Conservation (phyloP, 345 rosid species). For the Nasturtium officinale region DNA sequence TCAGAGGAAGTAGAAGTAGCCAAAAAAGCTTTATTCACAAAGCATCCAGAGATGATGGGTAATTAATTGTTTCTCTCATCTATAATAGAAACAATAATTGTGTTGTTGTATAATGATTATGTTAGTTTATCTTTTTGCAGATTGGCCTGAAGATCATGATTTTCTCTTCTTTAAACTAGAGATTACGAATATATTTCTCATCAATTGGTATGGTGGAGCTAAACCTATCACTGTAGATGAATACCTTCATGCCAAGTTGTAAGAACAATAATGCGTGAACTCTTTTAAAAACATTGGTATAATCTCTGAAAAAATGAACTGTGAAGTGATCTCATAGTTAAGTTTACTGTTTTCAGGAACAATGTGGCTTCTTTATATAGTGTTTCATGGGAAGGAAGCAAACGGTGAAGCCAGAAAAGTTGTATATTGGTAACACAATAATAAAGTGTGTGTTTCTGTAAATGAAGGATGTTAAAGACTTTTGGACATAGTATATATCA, state of each 20-base stretch:
- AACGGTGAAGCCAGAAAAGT: conserved; percentile 15
- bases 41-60: conserved; percentile 94
- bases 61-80: conserved; percentile 39
- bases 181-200: conserved; percentile 72
- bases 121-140: conserved; percentile 41
- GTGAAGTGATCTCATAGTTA: not conserved
- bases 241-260: conserved; percentile 67
- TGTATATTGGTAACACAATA: conserved; percentile 1
- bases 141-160: conserved; percentile 80
- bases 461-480: not conserved
- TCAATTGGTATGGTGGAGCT: conserved; percentile 93
- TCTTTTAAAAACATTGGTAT: conserved; percentile 18
- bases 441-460: conserved; percentile 12
- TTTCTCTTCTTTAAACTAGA: conserved; percentile 74
- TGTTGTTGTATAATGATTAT: not conserved
- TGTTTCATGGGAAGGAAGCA: not conserved
- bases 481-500: not conserved
- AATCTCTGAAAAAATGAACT: conserved; percentile 30
- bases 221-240: conserved; percentile 78
- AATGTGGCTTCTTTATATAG: conserved; percentile 6
- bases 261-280: conserved; percentile 42
- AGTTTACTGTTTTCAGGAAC: conserved; percentile 26
- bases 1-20: conserved; percentile 67
- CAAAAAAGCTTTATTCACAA: conserved; percentile 60
- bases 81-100: not conserved